Evolutionary conservation across 2,329 filamentous ascomycete species (phyloP).

Genomic region (Colletotrichum sp.): DNA sequence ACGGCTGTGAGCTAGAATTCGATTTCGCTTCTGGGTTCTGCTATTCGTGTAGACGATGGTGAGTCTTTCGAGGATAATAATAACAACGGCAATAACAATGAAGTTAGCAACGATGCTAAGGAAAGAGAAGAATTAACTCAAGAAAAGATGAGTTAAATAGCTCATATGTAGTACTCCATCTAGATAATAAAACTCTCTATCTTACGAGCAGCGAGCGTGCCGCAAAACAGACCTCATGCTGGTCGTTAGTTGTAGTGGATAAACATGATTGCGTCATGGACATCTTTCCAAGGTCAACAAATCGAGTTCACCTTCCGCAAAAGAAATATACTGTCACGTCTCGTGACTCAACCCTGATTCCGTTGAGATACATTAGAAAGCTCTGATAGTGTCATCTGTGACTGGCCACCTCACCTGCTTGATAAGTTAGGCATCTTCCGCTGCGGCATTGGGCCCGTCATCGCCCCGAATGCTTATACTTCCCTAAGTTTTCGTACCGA

Average conservation of each 20-base stretch:
- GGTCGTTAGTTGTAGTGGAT: neutral
- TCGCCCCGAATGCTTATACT: neutral
- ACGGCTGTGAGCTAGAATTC: fast-evolving
- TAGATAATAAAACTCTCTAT: no score
- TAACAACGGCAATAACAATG: no score
- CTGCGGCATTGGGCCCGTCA: no score
- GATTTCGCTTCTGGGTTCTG: no score
- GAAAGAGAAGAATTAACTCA: fast-evolving
- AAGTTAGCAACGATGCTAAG: no score
- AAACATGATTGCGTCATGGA: neutral
- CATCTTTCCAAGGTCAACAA: neutral
- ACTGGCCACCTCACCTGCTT: neutral
- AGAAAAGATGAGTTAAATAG: no score
- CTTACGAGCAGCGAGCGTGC: no score
- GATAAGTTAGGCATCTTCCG: neutral
- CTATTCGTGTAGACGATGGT: no score
- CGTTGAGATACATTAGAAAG: neutral
- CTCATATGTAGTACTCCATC: fast-evolving
- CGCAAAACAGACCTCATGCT: no score
- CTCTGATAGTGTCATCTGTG: neutral
- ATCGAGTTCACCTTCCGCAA: fast-evolving
- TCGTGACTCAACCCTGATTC: neutral
- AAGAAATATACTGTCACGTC: neutral
- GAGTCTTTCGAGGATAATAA: no score
- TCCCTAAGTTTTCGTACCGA: neutral